phyloP scores from a whole-genome alignment of 306 rosid genomes.

The Prunus mume region DNA sequence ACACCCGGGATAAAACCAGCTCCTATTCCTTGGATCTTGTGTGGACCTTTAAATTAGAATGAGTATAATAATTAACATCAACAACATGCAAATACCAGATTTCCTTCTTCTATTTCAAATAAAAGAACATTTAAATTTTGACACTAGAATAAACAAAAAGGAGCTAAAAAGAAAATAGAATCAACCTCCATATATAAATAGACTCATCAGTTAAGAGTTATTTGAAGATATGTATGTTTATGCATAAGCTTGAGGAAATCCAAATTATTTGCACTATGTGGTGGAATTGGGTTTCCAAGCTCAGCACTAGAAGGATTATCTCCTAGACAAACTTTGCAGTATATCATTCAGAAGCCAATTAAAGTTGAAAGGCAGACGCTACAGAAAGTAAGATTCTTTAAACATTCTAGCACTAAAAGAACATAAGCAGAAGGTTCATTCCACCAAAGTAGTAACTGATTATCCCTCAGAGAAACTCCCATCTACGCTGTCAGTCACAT shows the following conservation, averaged over 20 bases:
- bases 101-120: not conserved
- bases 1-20: slow-evolving; percentile 86
- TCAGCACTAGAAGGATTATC: not conserved
- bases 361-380: not conserved
- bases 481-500: not conserved
- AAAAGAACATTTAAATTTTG: not conserved
- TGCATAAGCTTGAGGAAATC: not conserved
- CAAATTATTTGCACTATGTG: not conserved
- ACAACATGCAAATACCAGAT: not conserved
- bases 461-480: not conserved
- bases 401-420: not conserved
- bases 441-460: not conserved
- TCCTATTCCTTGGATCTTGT: slow-evolving; percentile 93
- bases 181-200: not conserved
- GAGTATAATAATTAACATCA: slow-evolving; percentile 14
- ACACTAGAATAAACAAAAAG: not conserved
- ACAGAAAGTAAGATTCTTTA: slow-evolving; percentile 2
- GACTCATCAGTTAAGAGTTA: not conserved
- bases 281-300: not conserved
- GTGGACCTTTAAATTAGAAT: slow-evolving; percentile 60
- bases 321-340: not conserved
- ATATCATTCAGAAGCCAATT: not conserved
- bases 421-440: not conserved
- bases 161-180: not conserved
- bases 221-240: not conserved